Conservation (phyloP, 78 protist genomes). For the Cavenderia fasciculata region DNA sequence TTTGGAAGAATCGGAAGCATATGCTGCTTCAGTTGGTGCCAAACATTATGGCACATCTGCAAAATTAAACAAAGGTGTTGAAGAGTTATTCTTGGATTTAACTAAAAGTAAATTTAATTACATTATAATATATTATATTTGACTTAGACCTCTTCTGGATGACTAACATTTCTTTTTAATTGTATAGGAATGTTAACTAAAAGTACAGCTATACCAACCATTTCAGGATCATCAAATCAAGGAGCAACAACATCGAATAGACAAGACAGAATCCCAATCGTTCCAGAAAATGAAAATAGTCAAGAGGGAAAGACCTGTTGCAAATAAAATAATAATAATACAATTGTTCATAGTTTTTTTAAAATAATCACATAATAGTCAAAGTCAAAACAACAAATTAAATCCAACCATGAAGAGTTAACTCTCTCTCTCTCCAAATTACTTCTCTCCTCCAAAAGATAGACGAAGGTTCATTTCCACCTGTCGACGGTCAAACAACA, state of each 20-base stretch:
- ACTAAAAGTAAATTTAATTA: conserved; percentile 70
- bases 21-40: conserved; percentile 90
- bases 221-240: neutral
- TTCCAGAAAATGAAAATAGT: conserved; percentile 13
- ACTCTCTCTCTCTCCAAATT: no score
- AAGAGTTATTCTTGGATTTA: conserved; percentile 85
- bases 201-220: neutral
- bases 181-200: conserved; percentile 48
- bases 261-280: conserved; percentile 66
- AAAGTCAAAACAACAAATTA: no score
- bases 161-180: neutral
- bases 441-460: no score
- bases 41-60: conserved; percentile 91
- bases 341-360: no score
- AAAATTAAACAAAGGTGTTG: conserved; percentile 85
- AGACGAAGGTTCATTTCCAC: no score
- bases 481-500: no score
- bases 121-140: no score
- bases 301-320: neutral
- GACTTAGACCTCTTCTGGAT: neutral
- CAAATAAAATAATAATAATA: conserved; percentile 6
- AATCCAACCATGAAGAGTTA: no score
- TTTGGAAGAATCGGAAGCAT: conserved; percentile 76
- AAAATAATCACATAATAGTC: no score
- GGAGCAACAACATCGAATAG: conserved; percentile 14